phyloP scores from a whole-genome alignment of 78 protist genomes.

The Chrysochromulina tobinii region DNA sequence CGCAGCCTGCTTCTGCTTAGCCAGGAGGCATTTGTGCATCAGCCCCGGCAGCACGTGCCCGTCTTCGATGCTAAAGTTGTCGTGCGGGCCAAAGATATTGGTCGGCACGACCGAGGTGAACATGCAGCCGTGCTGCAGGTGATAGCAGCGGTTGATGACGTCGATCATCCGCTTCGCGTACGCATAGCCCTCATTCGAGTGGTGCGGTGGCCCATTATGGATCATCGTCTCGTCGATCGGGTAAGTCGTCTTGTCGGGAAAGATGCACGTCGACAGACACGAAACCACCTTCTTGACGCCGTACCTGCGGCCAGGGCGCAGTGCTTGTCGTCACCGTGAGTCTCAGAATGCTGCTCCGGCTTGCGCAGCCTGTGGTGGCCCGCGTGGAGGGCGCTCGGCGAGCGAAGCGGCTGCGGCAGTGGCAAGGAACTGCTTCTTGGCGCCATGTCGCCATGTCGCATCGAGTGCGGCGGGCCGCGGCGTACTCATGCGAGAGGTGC shows the following conservation, averaged over 20 bases:
- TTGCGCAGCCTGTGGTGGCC: no score
- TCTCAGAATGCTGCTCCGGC: no score
- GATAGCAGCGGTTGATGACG: conserved; percentile 66
- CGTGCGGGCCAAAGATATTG: conserved; percentile 86
- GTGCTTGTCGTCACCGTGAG: no score
- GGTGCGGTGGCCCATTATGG: conserved; percentile 86
- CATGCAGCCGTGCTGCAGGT: conserved; percentile 70
- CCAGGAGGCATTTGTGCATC: conserved; percentile 78
- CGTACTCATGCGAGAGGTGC: conserved; percentile 50
- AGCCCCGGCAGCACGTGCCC: conserved; percentile 85
- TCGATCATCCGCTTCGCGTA: conserved; percentile 91
- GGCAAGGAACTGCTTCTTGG: no score
- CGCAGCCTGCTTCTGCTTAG: conserved; percentile 46
- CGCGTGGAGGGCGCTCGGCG: no score
- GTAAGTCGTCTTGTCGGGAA: conserved; percentile 93
- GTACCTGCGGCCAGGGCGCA: not conserved
- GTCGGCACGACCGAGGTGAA: conserved; percentile 90
- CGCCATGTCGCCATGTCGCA: no score
- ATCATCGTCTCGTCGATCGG: conserved; percentile 93
- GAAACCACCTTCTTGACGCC: conserved; percentile 9
- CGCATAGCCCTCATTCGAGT: conserved; percentile 87
- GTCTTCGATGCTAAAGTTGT: conserved; percentile 75
- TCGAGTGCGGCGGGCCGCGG: no score
- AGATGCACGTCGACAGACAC: conserved; percentile 52
- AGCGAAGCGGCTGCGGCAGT: no score